Evolutionary conservation across 2,329 filamentous ascomycete species (phyloP).

Genomic region (Nothomitra cinnamomea): DNA sequence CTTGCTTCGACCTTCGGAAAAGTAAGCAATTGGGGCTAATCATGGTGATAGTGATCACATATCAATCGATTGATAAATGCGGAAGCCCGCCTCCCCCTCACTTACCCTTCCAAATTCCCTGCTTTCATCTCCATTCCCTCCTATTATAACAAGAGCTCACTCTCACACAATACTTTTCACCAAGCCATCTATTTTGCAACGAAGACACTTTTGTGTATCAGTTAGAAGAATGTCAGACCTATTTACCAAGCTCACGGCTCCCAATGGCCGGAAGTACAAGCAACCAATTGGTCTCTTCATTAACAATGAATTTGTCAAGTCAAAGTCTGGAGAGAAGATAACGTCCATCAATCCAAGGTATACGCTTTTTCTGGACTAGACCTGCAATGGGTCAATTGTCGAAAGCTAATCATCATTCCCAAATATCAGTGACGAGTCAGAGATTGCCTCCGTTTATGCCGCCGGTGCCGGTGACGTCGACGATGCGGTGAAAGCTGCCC

Average conservation of each 20-base stretch:
- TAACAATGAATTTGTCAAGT: slow-evolving; percentile 26
- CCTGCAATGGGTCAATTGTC: no score
- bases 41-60: neutral
- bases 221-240: slow-evolving; percentile 12
- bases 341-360: slow-evolving; percentile 20
- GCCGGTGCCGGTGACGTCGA: slow-evolving; percentile 10
- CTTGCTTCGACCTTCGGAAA: no score
- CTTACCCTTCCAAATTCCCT: neutral
- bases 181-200: neutral
- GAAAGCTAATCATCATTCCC: neutral
- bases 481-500: slow-evolving; percentile 9
- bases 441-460: slow-evolving; percentile 8
- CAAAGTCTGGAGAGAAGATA: slow-evolving; percentile 21
- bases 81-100: neutral
- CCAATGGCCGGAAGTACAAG: slow-evolving; percentile 22
- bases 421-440: slow-evolving; percentile 1
- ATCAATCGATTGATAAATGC: neutral
- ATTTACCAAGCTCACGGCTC: slow-evolving; percentile 20
- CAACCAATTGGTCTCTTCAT: slow-evolving; percentile 27
- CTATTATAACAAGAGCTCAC: neutral
- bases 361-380: slow-evolving; percentile 1
- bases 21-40: neutral
- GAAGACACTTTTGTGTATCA: neutral
- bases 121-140: neutral
- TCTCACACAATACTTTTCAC: neutral